A percentile compares a stretch with the other conserved stretches of the same genome.
Evolutionary conservation across 768 basidiomycete genomes (phyloP).

Genomic region (Lactifluus subvellereus): DNA sequence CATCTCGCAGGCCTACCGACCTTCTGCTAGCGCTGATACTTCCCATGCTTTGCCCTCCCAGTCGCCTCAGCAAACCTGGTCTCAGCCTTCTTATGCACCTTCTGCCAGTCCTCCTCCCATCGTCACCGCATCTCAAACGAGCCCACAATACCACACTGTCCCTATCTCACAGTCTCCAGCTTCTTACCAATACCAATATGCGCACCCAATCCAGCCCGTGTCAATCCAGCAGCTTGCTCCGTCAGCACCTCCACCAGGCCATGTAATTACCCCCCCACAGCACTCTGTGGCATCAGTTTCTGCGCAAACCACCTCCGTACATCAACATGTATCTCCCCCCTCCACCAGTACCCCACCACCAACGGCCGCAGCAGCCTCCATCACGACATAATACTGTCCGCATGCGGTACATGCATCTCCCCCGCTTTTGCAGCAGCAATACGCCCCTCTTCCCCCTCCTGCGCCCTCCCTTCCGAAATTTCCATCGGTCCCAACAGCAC

Average conservation of each 20-base stretch:
- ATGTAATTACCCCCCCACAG: neutral
- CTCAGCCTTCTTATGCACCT: constrained; percentile 13
- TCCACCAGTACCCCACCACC: constrained; percentile 16
- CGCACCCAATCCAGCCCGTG: constrained; percentile 30
- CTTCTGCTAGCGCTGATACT: neutral
- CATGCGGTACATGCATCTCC: constrained; percentile 18
- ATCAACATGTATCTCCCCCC: constrained; percentile 19
- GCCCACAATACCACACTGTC: constrained; percentile 26
- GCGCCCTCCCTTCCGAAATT: constrained; percentile 20
- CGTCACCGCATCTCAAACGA: constrained; percentile 3
- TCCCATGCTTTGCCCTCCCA: constrained; percentile 1
- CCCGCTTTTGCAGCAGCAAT: constrained; percentile 19
- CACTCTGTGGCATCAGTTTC: neutral
- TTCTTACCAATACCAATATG: constrained; percentile 26
- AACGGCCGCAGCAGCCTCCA: constrained; percentile 13
- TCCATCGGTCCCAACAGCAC: constrained; percentile 23
- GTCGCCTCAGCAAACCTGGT: constrained; percentile 15
- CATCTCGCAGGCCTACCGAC: constrained; percentile 7
- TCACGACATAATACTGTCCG: constrained; percentile 21
- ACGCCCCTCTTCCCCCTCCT: constrained; percentile 6
- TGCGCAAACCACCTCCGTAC: constrained; percentile 22
- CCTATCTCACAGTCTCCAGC: constrained; percentile 17
- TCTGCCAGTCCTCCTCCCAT: constrained; percentile 2
- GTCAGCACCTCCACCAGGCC: constrained; percentile 23
- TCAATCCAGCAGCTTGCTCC: constrained; percentile 21